Evolutionary conservation across 75 land plant genomes (phyloP).

Genomic region (Picea glauca): DNA sequence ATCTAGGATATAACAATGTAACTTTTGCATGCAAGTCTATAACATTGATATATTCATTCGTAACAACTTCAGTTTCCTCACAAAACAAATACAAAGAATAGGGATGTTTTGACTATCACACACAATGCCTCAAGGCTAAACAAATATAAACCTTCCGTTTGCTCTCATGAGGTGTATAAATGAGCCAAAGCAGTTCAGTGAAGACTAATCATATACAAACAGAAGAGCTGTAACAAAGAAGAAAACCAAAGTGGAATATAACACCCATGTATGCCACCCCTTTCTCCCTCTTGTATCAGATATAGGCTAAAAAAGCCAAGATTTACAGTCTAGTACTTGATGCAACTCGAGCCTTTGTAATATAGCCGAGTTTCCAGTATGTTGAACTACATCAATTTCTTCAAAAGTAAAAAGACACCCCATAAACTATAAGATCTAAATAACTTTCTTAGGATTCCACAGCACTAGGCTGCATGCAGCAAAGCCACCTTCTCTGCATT

Average conservation of each 20-base stretch:
- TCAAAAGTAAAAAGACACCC: conserved; percentile 4
- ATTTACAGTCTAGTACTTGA: conserved; percentile 4
- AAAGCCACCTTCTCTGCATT: conserved; percentile 11
- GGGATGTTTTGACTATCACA: background rate
- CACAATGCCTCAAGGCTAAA: conserved; percentile 3
- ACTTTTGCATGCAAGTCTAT: background rate
- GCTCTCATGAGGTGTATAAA: conserved; percentile 1
- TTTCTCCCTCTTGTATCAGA: conserved; percentile 2
- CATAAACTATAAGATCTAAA: background rate
- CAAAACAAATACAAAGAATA: background rate
- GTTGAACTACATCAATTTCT: conserved; percentile 1
- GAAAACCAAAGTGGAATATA: background rate
- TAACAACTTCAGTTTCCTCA: background rate
- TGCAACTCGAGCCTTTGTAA: conserved; percentile 9
- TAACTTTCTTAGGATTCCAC: conserved; percentile 2
- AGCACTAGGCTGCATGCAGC: conserved; percentile 11
- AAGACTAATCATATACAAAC: conserved; percentile 13
- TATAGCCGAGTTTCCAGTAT: conserved; percentile 8
- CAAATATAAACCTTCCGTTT: background rate
- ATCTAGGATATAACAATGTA: background rate
- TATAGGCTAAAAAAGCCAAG: background rate
- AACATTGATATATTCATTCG: background rate
- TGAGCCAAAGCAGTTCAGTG: conserved; percentile 8
- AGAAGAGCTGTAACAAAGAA: conserved; percentile 4
- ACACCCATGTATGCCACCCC: conserved; percentile 10